Conservation (phyloP, 306 rosid species). For the Leucaena leucocephala region DNA sequence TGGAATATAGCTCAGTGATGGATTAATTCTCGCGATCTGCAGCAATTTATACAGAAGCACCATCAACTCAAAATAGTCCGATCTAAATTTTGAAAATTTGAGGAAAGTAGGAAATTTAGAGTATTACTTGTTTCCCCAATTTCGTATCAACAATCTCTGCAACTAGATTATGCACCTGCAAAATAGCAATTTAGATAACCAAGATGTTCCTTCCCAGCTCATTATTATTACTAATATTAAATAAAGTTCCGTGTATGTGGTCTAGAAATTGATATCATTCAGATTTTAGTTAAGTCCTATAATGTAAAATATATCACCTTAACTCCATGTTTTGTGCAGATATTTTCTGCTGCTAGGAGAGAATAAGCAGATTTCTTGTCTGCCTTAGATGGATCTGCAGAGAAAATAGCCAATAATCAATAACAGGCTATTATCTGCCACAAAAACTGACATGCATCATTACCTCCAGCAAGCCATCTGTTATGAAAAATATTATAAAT, state of each 20-base stretch:
- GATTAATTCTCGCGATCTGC: constrained; percentile 83
- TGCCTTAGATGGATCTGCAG: constrained; percentile 80
- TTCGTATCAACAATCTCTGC: constrained; percentile 90
- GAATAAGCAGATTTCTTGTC: constrained; percentile 87
- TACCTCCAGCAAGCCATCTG: constrained; percentile 96
- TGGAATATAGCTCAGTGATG: constrained; percentile 81
- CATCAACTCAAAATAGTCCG: constrained; percentile 16
- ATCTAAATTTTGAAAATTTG: constrained; percentile 25
- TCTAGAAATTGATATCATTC: neutral
- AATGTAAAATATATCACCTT: constrained; percentile 54
- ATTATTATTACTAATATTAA: constrained; percentile 4
- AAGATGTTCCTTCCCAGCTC: constrained; percentile 12
- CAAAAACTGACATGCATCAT: constrained; percentile 25
- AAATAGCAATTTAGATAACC: constrained; percentile 30
- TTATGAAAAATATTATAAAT: too few relatives aligned
- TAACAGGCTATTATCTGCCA: constrained; percentile 33
- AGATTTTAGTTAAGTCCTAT: neutral
- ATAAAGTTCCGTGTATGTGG: constrained; percentile 1
- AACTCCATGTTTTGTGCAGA: constrained; percentile 74
- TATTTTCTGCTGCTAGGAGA: constrained; percentile 88
- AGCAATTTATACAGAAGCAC: constrained; percentile 25
- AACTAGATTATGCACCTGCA: constrained; percentile 90
- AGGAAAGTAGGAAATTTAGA: constrained; percentile 29
- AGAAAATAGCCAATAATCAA: constrained; percentile 47
- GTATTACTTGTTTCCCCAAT: constrained; percentile 88